phyloP scores from a whole-genome alignment of 139 green algal species.

The Chlamydomonas eustigma region DNA sequence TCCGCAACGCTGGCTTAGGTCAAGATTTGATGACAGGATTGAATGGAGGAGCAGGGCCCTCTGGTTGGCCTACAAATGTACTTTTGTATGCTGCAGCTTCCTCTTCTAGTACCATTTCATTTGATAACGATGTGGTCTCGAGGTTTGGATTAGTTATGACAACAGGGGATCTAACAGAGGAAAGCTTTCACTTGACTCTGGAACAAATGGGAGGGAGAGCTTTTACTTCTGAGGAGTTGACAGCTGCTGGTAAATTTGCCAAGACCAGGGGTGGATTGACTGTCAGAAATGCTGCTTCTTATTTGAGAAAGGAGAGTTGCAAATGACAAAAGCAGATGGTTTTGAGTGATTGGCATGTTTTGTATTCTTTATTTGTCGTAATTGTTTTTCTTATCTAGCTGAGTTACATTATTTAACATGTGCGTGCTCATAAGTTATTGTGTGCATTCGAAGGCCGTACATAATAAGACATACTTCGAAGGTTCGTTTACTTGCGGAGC shows the following conservation, averaged over 20 bases:
- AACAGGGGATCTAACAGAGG: constrained; percentile 14
- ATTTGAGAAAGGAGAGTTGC: too few relatives aligned
- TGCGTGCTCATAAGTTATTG: too few relatives aligned
- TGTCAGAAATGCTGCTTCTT: not conserved
- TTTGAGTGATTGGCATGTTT: too few relatives aligned
- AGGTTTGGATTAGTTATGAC: constrained; percentile 31
- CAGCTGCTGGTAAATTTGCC: not conserved
- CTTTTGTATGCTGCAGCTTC: constrained; percentile 46
- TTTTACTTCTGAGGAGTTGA: not conserved
- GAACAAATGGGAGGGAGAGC: not conserved
- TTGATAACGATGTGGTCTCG: constrained; percentile 30
- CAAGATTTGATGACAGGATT: constrained; percentile 34
- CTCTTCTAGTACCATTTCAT: constrained; percentile 23
- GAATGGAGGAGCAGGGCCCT: constrained; percentile 15
- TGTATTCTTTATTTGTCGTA: too few relatives aligned
- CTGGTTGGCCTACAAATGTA: constrained; percentile 43
- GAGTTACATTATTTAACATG: too few relatives aligned
- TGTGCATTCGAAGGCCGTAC: too few relatives aligned
- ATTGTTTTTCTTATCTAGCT: too few relatives aligned
- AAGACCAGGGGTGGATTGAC: constrained; percentile 3
- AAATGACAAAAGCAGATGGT: too few relatives aligned
- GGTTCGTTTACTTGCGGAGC: too few relatives aligned
- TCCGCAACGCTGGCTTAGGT: constrained; percentile 13
- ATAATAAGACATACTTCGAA: too few relatives aligned
- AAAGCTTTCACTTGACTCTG: constrained; percentile 15